Conservation (phyloP, 306 rosid species). For the Dryas octopetala region DNA sequence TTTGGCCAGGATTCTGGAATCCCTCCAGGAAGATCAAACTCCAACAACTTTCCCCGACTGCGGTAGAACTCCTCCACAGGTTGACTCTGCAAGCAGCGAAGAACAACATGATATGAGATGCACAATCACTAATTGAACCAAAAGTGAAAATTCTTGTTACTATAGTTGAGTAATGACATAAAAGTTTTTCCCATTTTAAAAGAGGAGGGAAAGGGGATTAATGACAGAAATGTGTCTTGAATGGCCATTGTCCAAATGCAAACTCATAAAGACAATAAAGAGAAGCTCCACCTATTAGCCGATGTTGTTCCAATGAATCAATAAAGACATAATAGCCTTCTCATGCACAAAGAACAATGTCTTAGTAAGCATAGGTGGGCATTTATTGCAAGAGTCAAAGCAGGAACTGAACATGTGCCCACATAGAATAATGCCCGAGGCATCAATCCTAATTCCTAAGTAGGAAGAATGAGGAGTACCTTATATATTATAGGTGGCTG, state of each 20-base stretch:
- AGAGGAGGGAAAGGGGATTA: background rate
- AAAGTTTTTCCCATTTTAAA: background rate
- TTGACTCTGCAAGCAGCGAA: constrained; percentile 34
- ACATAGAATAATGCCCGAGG: background rate
- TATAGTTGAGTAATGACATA: background rate
- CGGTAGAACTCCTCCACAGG: constrained; percentile 50
- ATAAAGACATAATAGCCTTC: background rate
- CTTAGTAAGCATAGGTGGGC: background rate
- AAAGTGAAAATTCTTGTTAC: background rate
- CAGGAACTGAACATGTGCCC: background rate
- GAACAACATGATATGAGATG: background rate
- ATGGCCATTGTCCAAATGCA: background rate
- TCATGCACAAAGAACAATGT: background rate
- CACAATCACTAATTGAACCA: constrained; percentile 3
- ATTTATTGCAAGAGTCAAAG: background rate
- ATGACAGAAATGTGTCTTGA: background rate
- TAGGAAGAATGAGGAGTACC: background rate
- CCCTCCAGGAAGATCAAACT: constrained; percentile 53
- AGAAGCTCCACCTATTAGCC: background rate
- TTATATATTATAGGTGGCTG: background rate
- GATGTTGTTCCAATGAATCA: constrained; percentile 1
- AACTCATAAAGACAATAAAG: background rate
- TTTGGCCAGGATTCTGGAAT: constrained; percentile 59
- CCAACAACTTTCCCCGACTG: constrained; percentile 44
- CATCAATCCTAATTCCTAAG: constrained; percentile 7